Conservation (phyloP, 768 basidiomycete genomes). For the Tricholoma bakamatsutake region DNA sequence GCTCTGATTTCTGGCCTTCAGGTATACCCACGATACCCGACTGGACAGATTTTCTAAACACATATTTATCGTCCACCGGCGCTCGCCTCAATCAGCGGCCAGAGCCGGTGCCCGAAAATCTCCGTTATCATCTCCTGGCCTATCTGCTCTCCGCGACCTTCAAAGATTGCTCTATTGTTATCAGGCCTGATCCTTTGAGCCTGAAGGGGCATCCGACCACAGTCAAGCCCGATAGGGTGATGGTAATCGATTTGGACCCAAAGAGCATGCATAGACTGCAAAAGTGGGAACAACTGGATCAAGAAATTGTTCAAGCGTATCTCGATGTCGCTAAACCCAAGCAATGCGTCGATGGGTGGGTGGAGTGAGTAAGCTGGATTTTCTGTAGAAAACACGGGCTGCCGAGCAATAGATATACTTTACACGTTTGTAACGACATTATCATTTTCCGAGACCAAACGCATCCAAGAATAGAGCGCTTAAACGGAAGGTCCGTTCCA, state of each 20-base stretch:
- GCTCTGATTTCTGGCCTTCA: constrained; percentile 22
- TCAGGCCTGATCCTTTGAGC: constrained; percentile 28
- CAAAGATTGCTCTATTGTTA: constrained; percentile 84
- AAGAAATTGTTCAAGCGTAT: constrained; percentile 52
- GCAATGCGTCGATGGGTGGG: constrained; percentile 27
- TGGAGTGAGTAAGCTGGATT: not conserved
- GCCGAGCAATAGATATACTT: too few species aligned
- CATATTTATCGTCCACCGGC: constrained; percentile 36
- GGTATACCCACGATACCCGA: constrained; percentile 57
- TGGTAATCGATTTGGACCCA: constrained; percentile 82
- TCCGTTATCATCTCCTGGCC: constrained; percentile 63
- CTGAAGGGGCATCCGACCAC: constrained; percentile 9
- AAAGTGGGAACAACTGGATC: constrained; percentile 73
- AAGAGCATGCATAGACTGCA: constrained; percentile 62
- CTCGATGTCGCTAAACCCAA: constrained; percentile 17
- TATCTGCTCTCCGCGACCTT: constrained; percentile 89
- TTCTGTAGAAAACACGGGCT: too few species aligned
- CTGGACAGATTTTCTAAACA: constrained; percentile 58
- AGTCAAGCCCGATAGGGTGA: constrained; percentile 33
- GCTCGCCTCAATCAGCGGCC: constrained; percentile 29
- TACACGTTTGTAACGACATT: too few species aligned
- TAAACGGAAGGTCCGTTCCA: too few species aligned
- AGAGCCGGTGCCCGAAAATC: constrained; percentile 32
- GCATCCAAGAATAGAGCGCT: too few species aligned
- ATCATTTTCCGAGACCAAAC: too few species aligned